phyloP scores from a whole-genome alignment of 768 basidiomycete species.

The Lactarius evosmus region DNA sequence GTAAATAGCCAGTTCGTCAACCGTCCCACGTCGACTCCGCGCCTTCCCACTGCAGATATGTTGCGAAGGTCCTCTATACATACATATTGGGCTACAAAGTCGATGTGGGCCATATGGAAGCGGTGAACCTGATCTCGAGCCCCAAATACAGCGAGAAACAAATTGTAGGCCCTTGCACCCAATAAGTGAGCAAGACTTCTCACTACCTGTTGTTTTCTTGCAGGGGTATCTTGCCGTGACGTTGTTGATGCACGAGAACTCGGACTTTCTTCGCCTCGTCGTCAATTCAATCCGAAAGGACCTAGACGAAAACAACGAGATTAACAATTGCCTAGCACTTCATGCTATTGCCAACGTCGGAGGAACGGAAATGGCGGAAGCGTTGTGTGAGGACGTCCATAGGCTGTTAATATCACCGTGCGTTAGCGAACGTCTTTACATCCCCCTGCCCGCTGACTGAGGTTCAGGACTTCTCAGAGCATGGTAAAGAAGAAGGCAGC shows the following conservation, averaged over 20 bases:
- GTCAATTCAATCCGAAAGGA: conserved; percentile 99
- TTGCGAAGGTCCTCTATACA: conserved; percentile 98
- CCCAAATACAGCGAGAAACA: conserved; percentile 98
- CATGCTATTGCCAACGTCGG: conserved; percentile 99
- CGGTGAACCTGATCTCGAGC: conserved; percentile 95
- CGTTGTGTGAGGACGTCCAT: conserved; percentile 90
- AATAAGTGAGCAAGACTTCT: conserved; percentile 11
- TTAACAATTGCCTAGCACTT: conserved; percentile 93
- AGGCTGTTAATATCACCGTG: conserved; percentile 93
- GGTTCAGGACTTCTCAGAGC: conserved; percentile 77
- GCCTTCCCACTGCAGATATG: conserved; percentile 55
- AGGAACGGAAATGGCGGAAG: conserved; percentile 97
- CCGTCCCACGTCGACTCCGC: too few relatives aligned
- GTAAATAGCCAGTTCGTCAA: conserved; percentile 30
- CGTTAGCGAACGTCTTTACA: conserved; percentile 29
- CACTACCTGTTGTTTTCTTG: conserved; percentile 14
- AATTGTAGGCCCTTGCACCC: conserved; percentile 60
- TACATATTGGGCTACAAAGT: conserved; percentile 99
- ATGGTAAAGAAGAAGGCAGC: conserved; percentile 99
- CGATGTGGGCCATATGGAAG: conserved; percentile 99
- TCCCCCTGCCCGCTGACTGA: conserved; percentile 25
- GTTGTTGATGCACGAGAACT: conserved; percentile 97
- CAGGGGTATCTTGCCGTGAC: conserved; percentile 98
- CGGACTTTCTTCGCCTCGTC: conserved; percentile 91
- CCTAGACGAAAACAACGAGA: conserved; percentile 88